Conservation (phyloP, 306 rosid species). For the Trifolium repens region DNA sequence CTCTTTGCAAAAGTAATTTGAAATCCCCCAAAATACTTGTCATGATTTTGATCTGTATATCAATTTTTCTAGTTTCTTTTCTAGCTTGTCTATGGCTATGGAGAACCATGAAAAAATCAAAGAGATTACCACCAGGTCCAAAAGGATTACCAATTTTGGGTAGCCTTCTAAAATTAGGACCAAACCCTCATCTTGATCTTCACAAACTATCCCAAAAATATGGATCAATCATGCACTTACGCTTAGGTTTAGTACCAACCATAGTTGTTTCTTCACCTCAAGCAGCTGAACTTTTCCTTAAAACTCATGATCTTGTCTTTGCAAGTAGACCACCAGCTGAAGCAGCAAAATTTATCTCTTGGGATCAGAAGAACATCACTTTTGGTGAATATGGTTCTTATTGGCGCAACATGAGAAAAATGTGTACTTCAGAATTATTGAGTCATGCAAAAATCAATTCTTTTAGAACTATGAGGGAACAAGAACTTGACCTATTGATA, state of each 20-base stretch:
- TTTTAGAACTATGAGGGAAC: too few species aligned
- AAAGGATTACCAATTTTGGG: constrained; percentile 70
- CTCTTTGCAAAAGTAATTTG: not conserved
- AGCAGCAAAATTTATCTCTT: too few species aligned
- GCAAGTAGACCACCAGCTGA: constrained; percentile 61
- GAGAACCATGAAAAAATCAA: constrained; percentile 41
- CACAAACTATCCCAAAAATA: constrained; percentile 57
- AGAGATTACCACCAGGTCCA: constrained; percentile 72
- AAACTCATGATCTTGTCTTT: constrained; percentile 63
- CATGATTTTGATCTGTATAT: constrained; percentile 41
- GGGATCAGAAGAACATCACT: too few species aligned
- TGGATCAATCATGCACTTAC: constrained; percentile 67
- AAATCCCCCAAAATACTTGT: constrained; percentile 28
- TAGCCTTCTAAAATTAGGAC: constrained; percentile 58
- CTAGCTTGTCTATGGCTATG: constrained; percentile 40
- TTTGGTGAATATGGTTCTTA: too few species aligned
- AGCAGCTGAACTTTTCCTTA: constrained; percentile 72
- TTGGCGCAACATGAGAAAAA: too few species aligned
- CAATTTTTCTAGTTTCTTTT: constrained; percentile 44
- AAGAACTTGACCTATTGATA: too few species aligned
- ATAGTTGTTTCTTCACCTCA: constrained; percentile 72
- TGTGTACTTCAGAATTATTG: too few species aligned
- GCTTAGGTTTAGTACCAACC: constrained; percentile 58
- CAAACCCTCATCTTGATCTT: constrained; percentile 57
- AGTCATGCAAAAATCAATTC: too few species aligned